Evolutionary conservation across 1,139 yeast genomes (phyloP), one percentile per base, ranked within the genome.

Genomic region (Casaregolazyma suthepensis): DNA sequence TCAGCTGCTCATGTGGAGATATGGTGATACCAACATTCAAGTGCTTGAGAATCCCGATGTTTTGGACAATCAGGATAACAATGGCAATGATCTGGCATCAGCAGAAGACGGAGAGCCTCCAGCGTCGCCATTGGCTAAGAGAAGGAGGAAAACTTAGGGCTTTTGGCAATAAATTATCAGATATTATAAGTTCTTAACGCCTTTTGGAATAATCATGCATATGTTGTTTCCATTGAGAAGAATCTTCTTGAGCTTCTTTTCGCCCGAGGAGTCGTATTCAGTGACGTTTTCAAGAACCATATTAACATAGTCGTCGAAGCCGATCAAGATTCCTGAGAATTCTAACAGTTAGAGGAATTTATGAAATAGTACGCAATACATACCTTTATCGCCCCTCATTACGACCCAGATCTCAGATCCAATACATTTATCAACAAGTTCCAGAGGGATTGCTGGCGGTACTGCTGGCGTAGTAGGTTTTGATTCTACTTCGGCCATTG

Each of bases 221-320:
- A 91, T 82, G 62, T 83, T 86, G 61, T 87, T 86, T n/a, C 98
- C 96, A 69, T 90, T 90, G 61, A 93, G 75, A 54, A 93, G 77
- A 78, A 93, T 85, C 68, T 82, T 83, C 66, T 80, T 78, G 61
- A 80, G 78, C 53, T 72, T 72, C 55, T 69, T 74, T 54, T 71
- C 73, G 46, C 76, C 78, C 20, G 74, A 74, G 10, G 67, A 72
- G 17, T 72, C 76, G 54, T 71, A 70, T 68, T 90, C 98, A 7
- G 79, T 78, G 38, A 87, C 97, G 63, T 89, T 84, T 64, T 86
- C 87, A 57, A 91, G 77, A 10, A 93, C 96, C 75, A 91, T 85
- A 70, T 93, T 93, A 57, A 93, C 98, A 64, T 85, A 91, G 69
- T 93, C 98, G 69, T 93, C 99, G 69, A 93, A 91, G 0, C 98